Percentiles rank a stretch among this genome's conserved stretches.
These are phyloP conservation scores for Iodosphaeria phyllophila DNA, from an alignment of 2,329 filamentous ascomycete species.

Conservation along the genomic window DNA sequence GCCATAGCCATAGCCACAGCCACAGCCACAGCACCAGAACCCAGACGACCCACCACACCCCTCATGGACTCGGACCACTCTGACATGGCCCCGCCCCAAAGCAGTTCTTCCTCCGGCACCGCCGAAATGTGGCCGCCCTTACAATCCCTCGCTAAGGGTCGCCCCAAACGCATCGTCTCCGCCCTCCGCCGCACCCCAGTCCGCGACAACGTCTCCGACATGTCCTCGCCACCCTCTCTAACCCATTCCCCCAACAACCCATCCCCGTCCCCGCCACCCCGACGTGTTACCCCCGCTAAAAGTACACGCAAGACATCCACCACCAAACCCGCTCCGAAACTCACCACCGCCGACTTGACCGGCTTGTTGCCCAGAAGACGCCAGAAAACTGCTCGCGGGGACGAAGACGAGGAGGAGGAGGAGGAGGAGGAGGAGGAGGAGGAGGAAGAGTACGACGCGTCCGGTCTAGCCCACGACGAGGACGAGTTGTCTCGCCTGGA, in stretches of 20 bases:
- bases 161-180: constrained; percentile 10
- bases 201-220: constrained; percentile 25
- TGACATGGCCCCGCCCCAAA: constrained; percentile 21
- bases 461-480: constrained; percentile 29
- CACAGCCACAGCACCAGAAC: too few species aligned
- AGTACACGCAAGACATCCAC: constrained; percentile 15
- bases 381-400: constrained; percentile 17
- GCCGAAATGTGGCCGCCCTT: constrained; percentile 32
- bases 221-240: constrained; percentile 45
- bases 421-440: constrained; percentile 24
- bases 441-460: constrained; percentile 28
- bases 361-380: constrained; percentile 33
- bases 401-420: constrained; percentile 20
- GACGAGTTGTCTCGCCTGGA: constrained; percentile 34
- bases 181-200: constrained; percentile 17
- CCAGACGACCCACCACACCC: too few species aligned
- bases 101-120: constrained; percentile 27
- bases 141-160: constrained; percentile 27
- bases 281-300: constrained; percentile 10
- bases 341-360: constrained; percentile 35
- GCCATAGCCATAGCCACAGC: too few species aligned
- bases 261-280: constrained; percentile 12
- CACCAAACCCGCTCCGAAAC: constrained; percentile 19
- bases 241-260: constrained; percentile 45
- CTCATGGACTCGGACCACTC: constrained; percentile 4